These are phyloP conservation scores for Candida sithepensis DNA, from an alignment of 805 yeast genomes.

Conservation along the genomic window DNA sequence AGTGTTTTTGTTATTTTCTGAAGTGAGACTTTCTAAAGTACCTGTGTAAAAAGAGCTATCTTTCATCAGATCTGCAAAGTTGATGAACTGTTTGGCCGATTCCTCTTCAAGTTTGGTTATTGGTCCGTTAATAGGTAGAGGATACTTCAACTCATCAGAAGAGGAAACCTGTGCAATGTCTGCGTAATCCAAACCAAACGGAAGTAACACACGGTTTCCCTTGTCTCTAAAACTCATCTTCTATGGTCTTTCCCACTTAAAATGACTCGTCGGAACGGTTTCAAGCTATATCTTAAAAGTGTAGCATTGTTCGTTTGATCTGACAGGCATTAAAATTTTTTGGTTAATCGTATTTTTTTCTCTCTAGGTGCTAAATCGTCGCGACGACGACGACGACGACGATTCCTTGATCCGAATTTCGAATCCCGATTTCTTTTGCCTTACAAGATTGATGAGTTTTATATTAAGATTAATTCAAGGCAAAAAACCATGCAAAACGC, in stretches of 20 bases:
- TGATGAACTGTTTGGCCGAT: conserved; percentile 52
- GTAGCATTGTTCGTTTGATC: no score
- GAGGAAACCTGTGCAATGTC: conserved; percentile 46
- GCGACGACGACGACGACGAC: not conserved
- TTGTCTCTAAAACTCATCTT: conserved; percentile 56
- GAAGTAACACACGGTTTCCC: conserved; percentile 44
- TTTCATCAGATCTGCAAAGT: conserved; percentile 47
- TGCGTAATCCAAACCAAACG: conserved; percentile 69
- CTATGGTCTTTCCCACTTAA: not conserved
- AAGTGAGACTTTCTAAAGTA: conserved; percentile 28
- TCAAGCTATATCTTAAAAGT: no score
- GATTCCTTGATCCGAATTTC: not conserved
- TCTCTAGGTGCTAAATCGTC: not conserved
- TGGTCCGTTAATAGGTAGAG: conserved; percentile 65
- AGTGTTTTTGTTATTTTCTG: conserved; percentile 22
- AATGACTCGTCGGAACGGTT: not conserved
- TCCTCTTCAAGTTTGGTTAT: conserved; percentile 47
- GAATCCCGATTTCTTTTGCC: no score
- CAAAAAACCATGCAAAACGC: not conserved
- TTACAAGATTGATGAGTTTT: not conserved
- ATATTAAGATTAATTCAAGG: not conserved
- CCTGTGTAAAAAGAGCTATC: conserved; percentile 73
- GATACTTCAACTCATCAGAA: conserved; percentile 34
- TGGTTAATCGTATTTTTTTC: not conserved
- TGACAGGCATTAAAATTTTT: not conserved